A percentile compares a stretch with the other conserved stretches of the same genome.
phyloP scores from a whole-genome alignment of 805 yeast genomes.

The Blastobotrys parvus region DNA sequence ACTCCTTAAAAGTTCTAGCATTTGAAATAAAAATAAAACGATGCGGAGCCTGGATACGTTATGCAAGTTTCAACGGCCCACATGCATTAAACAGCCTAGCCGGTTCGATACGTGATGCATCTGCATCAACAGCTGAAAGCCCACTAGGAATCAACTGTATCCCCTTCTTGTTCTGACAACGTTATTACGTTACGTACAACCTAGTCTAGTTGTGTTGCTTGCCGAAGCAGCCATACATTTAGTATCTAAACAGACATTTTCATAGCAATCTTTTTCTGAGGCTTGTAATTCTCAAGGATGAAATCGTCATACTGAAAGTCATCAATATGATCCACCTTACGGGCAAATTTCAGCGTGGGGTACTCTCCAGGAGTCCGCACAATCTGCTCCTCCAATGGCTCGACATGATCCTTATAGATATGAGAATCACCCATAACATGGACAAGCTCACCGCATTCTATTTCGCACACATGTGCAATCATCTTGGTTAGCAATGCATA shows the following conservation, averaged over 20 bases:
- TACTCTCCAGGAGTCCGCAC: constrained; percentile 66
- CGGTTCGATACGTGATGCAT: no score
- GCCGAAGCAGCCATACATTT: no score
- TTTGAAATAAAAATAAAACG: no score
- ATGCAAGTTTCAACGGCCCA: no score
- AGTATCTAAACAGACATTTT: constrained; percentile 79
- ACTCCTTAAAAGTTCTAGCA: no score
- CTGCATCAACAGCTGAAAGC: no score
- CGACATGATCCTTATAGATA: constrained; percentile 87
- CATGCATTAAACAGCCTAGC: no score
- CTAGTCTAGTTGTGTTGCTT: no score
- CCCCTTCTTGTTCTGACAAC: no score
- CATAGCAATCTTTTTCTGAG: constrained; percentile 82
- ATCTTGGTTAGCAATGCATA: constrained; percentile 86
- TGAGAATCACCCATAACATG: constrained; percentile 98
- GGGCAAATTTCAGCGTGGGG: constrained; percentile 67
- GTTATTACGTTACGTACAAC: no score
- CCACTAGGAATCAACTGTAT: no score
- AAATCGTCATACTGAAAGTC: constrained; percentile 87
- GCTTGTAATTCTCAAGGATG: constrained; percentile 69
- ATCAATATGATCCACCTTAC: constrained; percentile 66
- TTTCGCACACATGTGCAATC: constrained; percentile 92
- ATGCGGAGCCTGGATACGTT: no score
- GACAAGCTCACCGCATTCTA: constrained; percentile 92
- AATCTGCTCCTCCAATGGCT: constrained; percentile 77